Percentiles rank a stretch among this genome's conserved stretches.
Conservation (phyloP, 2,329 filamentous ascomycete species). For the Trichoderma cornu-damae region DNA sequence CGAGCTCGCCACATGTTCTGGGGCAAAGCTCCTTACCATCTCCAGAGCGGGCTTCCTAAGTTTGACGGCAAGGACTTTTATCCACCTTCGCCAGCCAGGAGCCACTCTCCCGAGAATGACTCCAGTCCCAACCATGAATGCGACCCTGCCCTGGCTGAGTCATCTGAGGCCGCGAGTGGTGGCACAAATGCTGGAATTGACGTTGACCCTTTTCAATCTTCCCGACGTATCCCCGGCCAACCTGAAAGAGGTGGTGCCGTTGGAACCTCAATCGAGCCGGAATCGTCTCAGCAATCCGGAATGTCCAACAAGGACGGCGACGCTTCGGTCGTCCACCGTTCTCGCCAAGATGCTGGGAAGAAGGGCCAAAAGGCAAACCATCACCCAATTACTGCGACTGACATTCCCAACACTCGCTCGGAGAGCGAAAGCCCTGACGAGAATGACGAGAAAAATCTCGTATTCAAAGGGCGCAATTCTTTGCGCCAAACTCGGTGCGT, state of each 20-base stretch:
- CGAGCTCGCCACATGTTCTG: conserved; percentile 57
- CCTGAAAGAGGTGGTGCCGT: neutral
- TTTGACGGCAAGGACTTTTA: conserved; percentile 64
- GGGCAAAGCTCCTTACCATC: conserved; percentile 50
- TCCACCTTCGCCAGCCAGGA: conserved; percentile 49
- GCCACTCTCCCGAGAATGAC: conserved; percentile 21
- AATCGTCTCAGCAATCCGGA: neutral
- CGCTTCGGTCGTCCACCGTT: neutral
- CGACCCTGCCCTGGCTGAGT: neutral
- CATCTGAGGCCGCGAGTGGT: neutral
- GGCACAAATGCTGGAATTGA: neutral
- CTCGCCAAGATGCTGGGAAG: conserved; percentile 2
- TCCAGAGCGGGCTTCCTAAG: conserved; percentile 52
- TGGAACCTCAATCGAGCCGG: neutral
- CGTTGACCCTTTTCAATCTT: neutral
- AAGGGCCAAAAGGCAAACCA: neutral
- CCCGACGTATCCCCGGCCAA: neutral
- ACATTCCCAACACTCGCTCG: conserved; percentile 1
- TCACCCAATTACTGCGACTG: neutral
- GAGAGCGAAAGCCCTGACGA: conserved; percentile 25
- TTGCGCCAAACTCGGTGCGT: conserved; percentile 31
- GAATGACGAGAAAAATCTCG: conserved; percentile 34
- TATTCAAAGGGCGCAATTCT: conserved; percentile 36
- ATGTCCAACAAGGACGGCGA: neutral
- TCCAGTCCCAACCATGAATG: neutral